phyloP scores from a whole-genome alignment of 495 filamentous ascomycete species.

The Penicillium alfredii region DNA sequence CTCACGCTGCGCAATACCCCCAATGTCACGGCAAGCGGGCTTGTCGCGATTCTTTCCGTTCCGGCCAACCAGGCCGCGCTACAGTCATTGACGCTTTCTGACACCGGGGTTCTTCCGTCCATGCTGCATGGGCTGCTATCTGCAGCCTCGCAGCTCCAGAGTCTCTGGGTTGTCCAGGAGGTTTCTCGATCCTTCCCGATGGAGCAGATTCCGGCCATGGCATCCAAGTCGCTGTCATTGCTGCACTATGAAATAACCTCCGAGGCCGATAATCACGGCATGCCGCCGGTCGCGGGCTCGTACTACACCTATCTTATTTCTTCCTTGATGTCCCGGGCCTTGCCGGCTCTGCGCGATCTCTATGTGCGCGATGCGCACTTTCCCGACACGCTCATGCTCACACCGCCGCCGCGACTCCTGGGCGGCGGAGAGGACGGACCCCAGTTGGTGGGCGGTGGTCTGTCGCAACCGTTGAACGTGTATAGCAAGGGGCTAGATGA shows the following conservation, averaged over 20 bases:
- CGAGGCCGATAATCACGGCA: conserved; percentile 42
- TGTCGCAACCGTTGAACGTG: conserved; percentile 63
- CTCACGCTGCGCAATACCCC: conserved; percentile 63
- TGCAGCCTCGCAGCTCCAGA: conserved; percentile 53
- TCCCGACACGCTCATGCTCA: conserved; percentile 64
- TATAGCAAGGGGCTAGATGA: conserved; percentile 84
- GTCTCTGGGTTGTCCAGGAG: conserved; percentile 60
- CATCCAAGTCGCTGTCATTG: conserved; percentile 58
- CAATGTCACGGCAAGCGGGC: conserved; percentile 62
- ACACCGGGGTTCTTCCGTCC: conserved; percentile 60
- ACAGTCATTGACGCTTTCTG: conserved; percentile 54
- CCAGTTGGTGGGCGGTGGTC: conserved; percentile 37
- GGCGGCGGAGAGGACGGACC: conserved; percentile 27
- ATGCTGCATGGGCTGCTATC: conserved; percentile 60
- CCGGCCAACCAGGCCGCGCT: conserved; percentile 47
- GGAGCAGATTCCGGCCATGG: conserved; percentile 55
- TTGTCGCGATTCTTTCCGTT: conserved; percentile 55
- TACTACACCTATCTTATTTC: conserved; percentile 86
- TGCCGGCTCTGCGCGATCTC: conserved; percentile 66
- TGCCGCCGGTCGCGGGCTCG: conserved; percentile 54
- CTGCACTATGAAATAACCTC: conserved; percentile 79
- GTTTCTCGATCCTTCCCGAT: conserved; percentile 60
- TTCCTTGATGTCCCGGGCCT: conserved; percentile 66
- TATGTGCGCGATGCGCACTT: conserved; percentile 84
- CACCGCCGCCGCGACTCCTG: conserved; percentile 48